These are phyloP conservation scores for Hygrocybe punicea DNA, from an alignment of 768 basidiomycete genomes.

Conservation along the genomic window DNA sequence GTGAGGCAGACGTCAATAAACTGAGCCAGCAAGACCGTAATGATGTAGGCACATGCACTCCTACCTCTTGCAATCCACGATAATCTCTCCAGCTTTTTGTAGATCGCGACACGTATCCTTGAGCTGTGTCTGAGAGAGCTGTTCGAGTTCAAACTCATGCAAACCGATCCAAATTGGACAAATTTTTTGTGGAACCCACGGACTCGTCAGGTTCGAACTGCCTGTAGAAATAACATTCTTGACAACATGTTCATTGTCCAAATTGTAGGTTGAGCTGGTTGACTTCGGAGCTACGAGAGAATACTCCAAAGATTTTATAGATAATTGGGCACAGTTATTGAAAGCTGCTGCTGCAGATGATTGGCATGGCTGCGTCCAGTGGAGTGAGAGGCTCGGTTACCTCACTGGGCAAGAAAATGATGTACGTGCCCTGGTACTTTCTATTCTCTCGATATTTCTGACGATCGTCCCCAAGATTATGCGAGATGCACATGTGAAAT, in stretches of 20 bases:
- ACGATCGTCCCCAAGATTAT: constrained; percentile 55
- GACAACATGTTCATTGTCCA: not conserved
- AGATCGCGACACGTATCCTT: constrained; percentile 84
- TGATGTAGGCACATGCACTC: constrained; percentile 47
- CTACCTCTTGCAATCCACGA: not conserved
- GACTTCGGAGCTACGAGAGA: constrained; percentile 95
- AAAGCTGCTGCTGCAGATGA: constrained; percentile 72
- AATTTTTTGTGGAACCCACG: constrained; percentile 87
- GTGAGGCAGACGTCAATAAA: constrained; percentile 52
- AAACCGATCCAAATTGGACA: constrained; percentile 98
- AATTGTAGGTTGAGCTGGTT: constrained; percentile 69
- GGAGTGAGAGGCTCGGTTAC: constrained; percentile 83
- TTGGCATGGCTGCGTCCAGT: constrained; percentile 58
- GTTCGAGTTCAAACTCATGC: constrained; percentile 90
- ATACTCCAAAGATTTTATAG: constrained; percentile 84
- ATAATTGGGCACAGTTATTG: constrained; percentile 83
- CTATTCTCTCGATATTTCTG: not conserved
- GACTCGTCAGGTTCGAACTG: constrained; percentile 51
- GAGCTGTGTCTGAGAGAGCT: constrained; percentile 87
- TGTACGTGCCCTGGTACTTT: constrained; percentile 40
- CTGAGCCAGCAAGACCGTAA: constrained; percentile 66
- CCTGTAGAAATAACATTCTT: constrained; percentile 1
- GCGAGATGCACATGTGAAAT: constrained; percentile 81
- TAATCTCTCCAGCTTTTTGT: not conserved
- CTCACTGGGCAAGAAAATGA: constrained; percentile 85